phyloP scores from a whole-genome alignment of 176 grass and related monocot genomes.

The Tuctoria greenei region DNA sequence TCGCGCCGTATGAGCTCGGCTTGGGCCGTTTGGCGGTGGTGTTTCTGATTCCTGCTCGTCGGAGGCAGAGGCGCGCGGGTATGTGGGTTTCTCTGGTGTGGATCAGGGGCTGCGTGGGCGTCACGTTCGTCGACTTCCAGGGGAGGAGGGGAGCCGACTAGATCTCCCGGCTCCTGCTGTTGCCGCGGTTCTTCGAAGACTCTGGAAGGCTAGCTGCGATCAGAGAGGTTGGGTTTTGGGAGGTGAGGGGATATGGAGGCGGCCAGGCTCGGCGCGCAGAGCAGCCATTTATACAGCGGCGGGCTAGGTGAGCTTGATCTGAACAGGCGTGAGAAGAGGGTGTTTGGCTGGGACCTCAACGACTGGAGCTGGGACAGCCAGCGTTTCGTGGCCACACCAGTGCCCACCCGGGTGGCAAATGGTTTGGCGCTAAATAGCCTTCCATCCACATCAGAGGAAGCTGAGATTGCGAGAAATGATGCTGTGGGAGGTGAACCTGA shows the following conservation, averaged over 20 bases:
- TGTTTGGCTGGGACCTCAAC: slow-evolving; percentile 90
- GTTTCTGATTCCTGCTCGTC: slow-evolving; percentile 1
- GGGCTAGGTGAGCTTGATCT: slow-evolving; percentile 53
- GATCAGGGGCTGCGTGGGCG: slow-evolving; percentile 81
- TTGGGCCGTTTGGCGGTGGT: slow-evolving; percentile 4
- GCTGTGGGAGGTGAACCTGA: slow-evolving; percentile 43
- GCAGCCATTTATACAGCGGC: slow-evolving; percentile 51
- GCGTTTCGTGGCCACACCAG: slow-evolving; percentile 59
- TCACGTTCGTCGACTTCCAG: slow-evolving; percentile 78
- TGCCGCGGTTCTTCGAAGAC: background rate
- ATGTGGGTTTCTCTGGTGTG: slow-evolving; percentile 94
- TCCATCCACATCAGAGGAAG: slow-evolving; percentile 59
- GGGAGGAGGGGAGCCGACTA: slow-evolving; percentile 55
- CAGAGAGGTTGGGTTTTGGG: slow-evolving; percentile 4
- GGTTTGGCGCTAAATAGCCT: slow-evolving; percentile 49
- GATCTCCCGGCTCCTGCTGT: slow-evolving; percentile 33
- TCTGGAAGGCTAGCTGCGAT: background rate
- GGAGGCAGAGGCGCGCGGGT: slow-evolving; percentile 26
- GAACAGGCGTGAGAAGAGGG: slow-evolving; percentile 56
- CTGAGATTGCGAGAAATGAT: slow-evolving; percentile 11
- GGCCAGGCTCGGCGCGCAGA: slow-evolving; percentile 62
- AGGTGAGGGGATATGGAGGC: slow-evolving; percentile 45
- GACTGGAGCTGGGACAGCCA: slow-evolving; percentile 92
- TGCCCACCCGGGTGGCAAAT: background rate
- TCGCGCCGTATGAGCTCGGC: slow-evolving; percentile 37